These are phyloP conservation scores for Amaranthus hypochondriacus DNA, from an alignment of 148 eudicot genomes.

Conservation along the genomic window DNA sequence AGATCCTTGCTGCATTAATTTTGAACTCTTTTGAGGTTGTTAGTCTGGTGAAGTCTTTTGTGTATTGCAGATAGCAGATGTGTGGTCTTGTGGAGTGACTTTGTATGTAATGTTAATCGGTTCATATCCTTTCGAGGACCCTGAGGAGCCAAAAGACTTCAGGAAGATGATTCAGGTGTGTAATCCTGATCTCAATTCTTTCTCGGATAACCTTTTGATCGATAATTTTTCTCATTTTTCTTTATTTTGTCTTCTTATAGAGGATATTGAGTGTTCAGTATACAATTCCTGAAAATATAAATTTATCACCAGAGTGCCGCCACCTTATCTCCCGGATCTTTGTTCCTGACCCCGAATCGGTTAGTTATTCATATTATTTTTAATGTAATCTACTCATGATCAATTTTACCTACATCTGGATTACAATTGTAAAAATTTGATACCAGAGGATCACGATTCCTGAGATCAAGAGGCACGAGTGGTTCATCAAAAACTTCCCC, in stretches of 20 bases:
- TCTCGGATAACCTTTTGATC: constrained; percentile 9
- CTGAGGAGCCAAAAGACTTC: constrained; percentile 78
- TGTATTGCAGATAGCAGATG: constrained; percentile 82
- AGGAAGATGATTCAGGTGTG: constrained; percentile 76
- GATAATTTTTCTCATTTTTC: no score
- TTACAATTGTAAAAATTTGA: constrained; percentile 1
- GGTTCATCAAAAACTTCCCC: constrained; percentile 90
- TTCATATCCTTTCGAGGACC: constrained; percentile 90
- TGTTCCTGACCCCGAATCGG: constrained; percentile 74
- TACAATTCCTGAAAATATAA: constrained; percentile 62
- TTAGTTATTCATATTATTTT: constrained; percentile 23
- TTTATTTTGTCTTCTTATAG: constrained; percentile 32
- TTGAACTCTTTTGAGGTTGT: not conserved
- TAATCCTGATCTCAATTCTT: not conserved
- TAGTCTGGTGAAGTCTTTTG: constrained; percentile 10
- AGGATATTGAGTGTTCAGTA: constrained; percentile 84
- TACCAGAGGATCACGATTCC: constrained; percentile 80
- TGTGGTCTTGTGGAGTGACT: constrained; percentile 98
- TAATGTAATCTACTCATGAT: not conserved
- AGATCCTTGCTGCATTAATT: no score
- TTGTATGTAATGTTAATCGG: constrained; percentile 93
- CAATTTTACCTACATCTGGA: not conserved
- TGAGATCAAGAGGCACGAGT: constrained; percentile 66
- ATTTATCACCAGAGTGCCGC: constrained; percentile 67
- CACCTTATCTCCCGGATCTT: constrained; percentile 94